Percentiles rank a stretch among this genome's conserved stretches.
phyloP scores from a whole-genome alignment of 768 basidiomycete genomes.

The Mycena chlorophos region DNA sequence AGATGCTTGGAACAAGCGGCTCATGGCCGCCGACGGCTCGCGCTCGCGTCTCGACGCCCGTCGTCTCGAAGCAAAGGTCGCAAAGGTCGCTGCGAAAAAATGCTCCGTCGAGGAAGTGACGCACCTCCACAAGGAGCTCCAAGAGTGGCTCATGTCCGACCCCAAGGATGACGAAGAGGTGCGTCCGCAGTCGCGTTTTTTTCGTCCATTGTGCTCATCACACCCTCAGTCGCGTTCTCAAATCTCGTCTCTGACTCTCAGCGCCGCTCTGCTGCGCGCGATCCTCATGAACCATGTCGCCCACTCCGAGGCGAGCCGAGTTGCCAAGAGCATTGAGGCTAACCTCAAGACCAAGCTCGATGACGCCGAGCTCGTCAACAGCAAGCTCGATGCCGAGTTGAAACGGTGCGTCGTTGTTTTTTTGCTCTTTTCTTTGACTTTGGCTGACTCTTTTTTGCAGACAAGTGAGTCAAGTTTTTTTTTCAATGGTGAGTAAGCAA shows the following conservation, averaged over 20 bases:
- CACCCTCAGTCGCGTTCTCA: slow-evolving; percentile 28
- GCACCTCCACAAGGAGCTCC: slow-evolving; percentile 73
- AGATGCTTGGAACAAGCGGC: slow-evolving; percentile 42
- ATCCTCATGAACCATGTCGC: slow-evolving; percentile 82
- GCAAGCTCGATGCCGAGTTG: slow-evolving; percentile 68
- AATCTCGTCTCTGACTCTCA: slow-evolving; percentile 70
- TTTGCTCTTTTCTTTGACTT: slow-evolving; percentile 24
- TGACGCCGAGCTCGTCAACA: slow-evolving; percentile 56
- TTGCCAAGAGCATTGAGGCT: slow-evolving; percentile 61
- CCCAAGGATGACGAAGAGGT: slow-evolving; percentile 65
- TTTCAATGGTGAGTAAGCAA: slow-evolving; percentile 11
- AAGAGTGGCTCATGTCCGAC: slow-evolving; percentile 70
- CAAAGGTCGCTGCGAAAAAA: slow-evolving; percentile 78
- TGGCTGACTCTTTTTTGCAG: slow-evolving; percentile 37
- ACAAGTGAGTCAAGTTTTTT: slow-evolving; percentile 53
- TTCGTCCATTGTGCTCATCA: slow-evolving; percentile 5
- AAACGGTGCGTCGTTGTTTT: slow-evolving; percentile 55
- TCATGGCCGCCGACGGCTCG: slow-evolving; percentile 47
- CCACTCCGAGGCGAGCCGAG: slow-evolving; percentile 74
- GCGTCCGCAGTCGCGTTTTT: slow-evolving; percentile 32
- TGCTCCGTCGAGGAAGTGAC: slow-evolving; percentile 86
- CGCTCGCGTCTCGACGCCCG: slow-evolving; percentile 57
- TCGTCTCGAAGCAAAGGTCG: slow-evolving; percentile 75
- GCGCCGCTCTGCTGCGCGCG: slow-evolving; percentile 76
- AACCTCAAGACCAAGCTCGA: slow-evolving; percentile 66